Base-by-base conservation (phyloP, 2,329 filamentous ascomycete genomes). In the Dactylellina haptotyla region DNA sequence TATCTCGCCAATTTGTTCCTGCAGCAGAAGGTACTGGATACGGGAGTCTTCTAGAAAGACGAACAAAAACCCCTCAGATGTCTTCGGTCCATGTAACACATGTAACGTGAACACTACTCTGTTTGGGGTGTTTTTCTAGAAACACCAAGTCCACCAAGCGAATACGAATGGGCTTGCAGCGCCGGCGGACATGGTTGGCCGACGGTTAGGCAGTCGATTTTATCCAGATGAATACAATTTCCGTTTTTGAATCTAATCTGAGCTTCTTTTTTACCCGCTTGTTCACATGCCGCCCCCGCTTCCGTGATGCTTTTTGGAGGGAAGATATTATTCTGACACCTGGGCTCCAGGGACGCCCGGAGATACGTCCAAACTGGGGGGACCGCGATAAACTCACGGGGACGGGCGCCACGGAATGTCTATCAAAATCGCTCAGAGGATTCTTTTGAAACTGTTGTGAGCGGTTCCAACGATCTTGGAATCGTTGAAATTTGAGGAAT, bases 341-440 rank as follows among this genome's bases (percentile, higher is more conserved):
- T 10, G 45, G 20, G 20, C 4, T 53, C 26, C 48, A 25, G 8
- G 43, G 43, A 25, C 20, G 20, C 51, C 51, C 18, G 16, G 51
- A 32, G 51, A 20, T 5, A 34, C 18, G 25, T 26, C 23, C 10
- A 18, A 51, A 51, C 9, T 10, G 9, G 20, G 18, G 16, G 2
- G n/a, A 3, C n/a, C n/a, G n/a, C 20, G 51, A 56, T 41, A 25
- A 4, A 41, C 51, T 6, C 30, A 41, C 18, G 51, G 32, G 18
- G 23, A 3, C 4, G 20, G 3, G 53, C 34, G 45, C 53, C 53
- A 41, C 53, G 23, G 43, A 30, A 66, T 67, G 53, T 59, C 53
- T 67, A 67, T 67, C 63, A 72, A 72, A 72, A 72, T 64, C 67
- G 61, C 67, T 50, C 67, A 72, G 30, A 32, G 4, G 46, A 18